Evolutionary conservation across 2,329 filamentous ascomycete genomes (phyloP).

Genomic region (Epichloe amarillans): DNA sequence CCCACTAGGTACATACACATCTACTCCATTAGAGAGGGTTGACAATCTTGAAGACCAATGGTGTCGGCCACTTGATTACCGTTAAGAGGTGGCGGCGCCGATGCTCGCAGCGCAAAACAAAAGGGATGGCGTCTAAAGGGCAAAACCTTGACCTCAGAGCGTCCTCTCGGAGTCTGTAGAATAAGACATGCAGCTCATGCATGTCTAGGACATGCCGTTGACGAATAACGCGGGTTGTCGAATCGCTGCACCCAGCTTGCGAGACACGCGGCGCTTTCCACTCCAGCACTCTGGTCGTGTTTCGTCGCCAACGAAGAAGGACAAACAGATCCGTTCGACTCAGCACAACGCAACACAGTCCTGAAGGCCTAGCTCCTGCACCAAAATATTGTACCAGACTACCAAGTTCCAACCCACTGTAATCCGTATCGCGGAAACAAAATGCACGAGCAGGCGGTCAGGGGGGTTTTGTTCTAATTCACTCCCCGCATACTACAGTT

Average conservation of each 20-base stretch:
- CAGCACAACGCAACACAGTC: not conserved
- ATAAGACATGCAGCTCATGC: conserved; percentile 23
- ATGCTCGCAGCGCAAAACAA: conserved; percentile 6
- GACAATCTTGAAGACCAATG: not conserved
- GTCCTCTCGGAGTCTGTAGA: conserved; percentile 21
- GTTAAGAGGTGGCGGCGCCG: conserved; percentile 1
- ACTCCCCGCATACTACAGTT: not conserved
- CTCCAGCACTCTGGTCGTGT: not conserved
- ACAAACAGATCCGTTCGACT: too few relatives aligned
- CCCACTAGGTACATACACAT: not conserved
- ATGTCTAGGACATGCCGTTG: conserved; percentile 22
- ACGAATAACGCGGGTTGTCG: conserved; percentile 9
- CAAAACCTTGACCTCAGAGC: conserved; percentile 16
- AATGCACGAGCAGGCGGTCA: not conserved
- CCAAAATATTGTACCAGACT: not conserved
- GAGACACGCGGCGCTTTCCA: not conserved
- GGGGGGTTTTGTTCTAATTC: too few relatives aligned
- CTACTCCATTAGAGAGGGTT: not conserved
- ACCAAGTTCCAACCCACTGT: not conserved
- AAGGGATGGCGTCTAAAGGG: conserved; percentile 8
- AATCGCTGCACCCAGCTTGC: not conserved
- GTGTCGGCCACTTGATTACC: not conserved
- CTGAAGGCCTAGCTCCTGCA: not conserved
- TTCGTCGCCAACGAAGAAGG: not conserved
- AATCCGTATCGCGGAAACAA: not conserved